A percentile compares a stretch with the other conserved stretches of the same genome.
phyloP scores from a whole-genome alignment of 1,139 yeast species.

The Taiozyma sp. region DNA sequence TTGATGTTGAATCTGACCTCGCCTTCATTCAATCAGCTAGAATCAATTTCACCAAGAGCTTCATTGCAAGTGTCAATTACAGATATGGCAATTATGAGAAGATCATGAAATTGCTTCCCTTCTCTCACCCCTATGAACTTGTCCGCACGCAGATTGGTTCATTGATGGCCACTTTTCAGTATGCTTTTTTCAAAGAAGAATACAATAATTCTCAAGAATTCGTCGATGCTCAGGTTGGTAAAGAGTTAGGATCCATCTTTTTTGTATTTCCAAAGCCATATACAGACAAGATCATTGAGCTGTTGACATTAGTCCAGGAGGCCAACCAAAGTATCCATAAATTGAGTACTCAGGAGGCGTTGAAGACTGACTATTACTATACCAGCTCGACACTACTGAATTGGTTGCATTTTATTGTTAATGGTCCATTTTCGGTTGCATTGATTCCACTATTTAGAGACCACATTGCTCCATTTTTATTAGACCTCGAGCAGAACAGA shows the following conservation, averaged over 20 bases:
- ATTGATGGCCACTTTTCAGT: conserved; percentile 51
- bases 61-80: conserved; percentile 54
- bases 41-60: conserved; percentile 50
- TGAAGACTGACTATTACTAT: conserved; percentile 32
- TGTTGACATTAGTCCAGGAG: conserved; percentile 39
- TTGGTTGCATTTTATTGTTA: conserved; percentile 22
- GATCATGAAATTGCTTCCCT: conserved; percentile 37
- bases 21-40: conserved; percentile 67
- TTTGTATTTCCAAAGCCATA: conserved; percentile 25
- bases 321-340: conserved; percentile 35
- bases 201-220: conserved; percentile 39
- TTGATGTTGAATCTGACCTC: conserved; percentile 51
- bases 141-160: conserved; percentile 72
- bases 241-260: conserved; percentile 31
- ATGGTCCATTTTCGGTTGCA: conserved; percentile 23
- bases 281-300: conserved; percentile 26
- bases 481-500: conserved; percentile 61
- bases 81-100: conserved; percentile 46
- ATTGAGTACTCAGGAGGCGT: conserved; percentile 28
- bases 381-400: conserved; percentile 29
- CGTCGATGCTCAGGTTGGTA: conserved; percentile 32
- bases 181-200: conserved; percentile 48
- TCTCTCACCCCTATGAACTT: conserved; percentile 67
- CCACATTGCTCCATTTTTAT: conserved; percentile 64
- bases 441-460: conserved; percentile 37